Base-by-base conservation (phyloP, 2,329 filamentous ascomycete genomes). In the Atkinsonella texensis region DNA sequence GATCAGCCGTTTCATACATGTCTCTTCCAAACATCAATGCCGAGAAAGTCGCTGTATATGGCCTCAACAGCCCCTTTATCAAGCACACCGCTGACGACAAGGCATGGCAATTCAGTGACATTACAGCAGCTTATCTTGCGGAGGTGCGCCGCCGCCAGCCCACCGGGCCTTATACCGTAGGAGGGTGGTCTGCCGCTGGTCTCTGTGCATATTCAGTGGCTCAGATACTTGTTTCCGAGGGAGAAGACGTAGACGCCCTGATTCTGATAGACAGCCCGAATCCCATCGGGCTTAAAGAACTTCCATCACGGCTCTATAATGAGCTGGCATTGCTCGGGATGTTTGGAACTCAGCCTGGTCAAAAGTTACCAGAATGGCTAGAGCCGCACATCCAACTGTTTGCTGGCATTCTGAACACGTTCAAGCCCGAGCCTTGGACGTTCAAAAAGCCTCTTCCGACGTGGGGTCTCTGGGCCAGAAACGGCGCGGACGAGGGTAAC, bases 161-260 rank as follows among this genome's bases (percentile, higher is more conserved):
- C 2, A 31, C 20, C 12, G 54, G 51, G 1, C 54, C 54, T 2
- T 53, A 56, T 43, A 18, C 35, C 18, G 11, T 51, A 13, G 77
- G 80, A 15, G 86, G 86, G 23, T 89, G 85, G 85, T 86, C 80
- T n/a, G 85, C 84, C 1, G 86, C 85, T 28, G 85, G 85, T 38
- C 83, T 87, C 46, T 81, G 83, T 53, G 83, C 84, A 42, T 87
- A 79, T 59, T 81, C 85, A 58, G 80, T 81, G 10, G 76, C 80
- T 15, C 75, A 76, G 50, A 77, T 83, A 55, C 72, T 87, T 15
- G 74, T 73, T 53, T 73, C 74, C 55, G 73, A 72, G 3, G 76
- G 77, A 15, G 77, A 85, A 44, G 62, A 62, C 17, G 80, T 85
- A 4, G 75, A 79, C 5, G 70, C 77, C 49, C 71, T 87, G 11